phyloP scores from a whole-genome alignment of 2,329 filamentous ascomycete species.

The Penicillium griseofulvum region DNA sequence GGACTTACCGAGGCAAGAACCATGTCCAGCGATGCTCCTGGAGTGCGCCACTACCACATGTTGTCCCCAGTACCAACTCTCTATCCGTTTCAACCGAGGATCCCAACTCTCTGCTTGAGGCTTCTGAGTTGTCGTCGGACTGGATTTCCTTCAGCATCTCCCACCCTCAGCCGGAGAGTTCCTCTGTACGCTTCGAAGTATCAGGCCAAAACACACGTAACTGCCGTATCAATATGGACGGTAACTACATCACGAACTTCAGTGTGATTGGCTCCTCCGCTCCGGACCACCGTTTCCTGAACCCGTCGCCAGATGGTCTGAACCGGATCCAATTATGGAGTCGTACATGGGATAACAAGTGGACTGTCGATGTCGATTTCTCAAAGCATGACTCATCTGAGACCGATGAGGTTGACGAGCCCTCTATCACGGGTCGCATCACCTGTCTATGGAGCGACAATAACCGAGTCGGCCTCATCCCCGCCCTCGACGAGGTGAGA shows the following conservation, averaged over 20 bases:
- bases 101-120: background rate
- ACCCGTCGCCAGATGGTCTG: conserved; percentile 61
- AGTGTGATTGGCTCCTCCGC: conserved; percentile 60
- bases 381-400: conserved; percentile 29
- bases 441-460: conserved; percentile 86
- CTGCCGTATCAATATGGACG: conserved; percentile 71
- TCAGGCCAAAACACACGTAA: conserved; percentile 72
- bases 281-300: conserved; percentile 63
- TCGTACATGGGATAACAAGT: conserved; percentile 71
- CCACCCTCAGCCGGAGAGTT: conserved; percentile 39
- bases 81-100: background rate
- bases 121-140: conserved; percentile 45
- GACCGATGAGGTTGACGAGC: conserved; percentile 28
- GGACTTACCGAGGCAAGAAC: conserved; percentile 15
- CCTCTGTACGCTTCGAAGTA: conserved; percentile 61
- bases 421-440: conserved; percentile 60
- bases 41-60: conserved; percentile 64
- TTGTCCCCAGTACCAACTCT: conserved; percentile 49
- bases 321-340: conserved; percentile 76
- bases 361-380: conserved; percentile 70
- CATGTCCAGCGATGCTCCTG: conserved; percentile 63
- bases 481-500: conserved; percentile 76
- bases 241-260: conserved; percentile 61
- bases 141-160: conserved; percentile 68
- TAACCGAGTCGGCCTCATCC: conserved; percentile 69